phyloP scores from a whole-genome alignment of 2,329 filamentous ascomycete genomes.

The Fusarium sp. region DNA sequence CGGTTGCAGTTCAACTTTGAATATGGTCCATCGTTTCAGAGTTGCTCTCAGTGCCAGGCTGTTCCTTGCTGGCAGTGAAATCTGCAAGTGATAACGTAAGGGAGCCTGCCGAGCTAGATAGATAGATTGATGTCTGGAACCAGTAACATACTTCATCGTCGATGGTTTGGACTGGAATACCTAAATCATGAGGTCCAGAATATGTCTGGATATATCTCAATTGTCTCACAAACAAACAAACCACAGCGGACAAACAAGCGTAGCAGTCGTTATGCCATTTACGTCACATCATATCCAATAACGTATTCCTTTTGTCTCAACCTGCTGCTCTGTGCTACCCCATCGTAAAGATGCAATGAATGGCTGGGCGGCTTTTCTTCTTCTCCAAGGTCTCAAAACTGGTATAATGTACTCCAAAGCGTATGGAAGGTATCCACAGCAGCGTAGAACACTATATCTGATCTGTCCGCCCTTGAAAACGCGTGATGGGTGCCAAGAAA shows the following conservation, averaged over 20 bases:
- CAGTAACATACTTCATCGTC: neutral
- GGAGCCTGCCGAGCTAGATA: neutral
- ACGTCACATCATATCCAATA: constrained; percentile 25
- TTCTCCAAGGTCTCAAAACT: neutral
- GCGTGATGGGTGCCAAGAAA: constrained; percentile 32
- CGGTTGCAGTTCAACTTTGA: neutral
- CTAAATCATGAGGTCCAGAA: constrained; percentile 11
- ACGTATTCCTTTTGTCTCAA: constrained; percentile 6
- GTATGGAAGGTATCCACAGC: constrained; percentile 4
- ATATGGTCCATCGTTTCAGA: neutral
- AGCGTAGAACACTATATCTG: constrained; percentile 2
- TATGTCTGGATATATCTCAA: constrained; percentile 16
- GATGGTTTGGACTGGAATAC: constrained; percentile 3
- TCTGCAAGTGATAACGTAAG: neutral
- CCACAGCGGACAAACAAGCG: constrained; percentile 8
- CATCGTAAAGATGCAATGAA: no score
- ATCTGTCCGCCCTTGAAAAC: constrained; percentile 1
- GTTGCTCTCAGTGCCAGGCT: neutral
- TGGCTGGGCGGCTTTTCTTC: constrained; percentile 14
- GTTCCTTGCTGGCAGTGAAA: neutral
- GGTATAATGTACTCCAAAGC: neutral
- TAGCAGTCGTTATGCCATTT: constrained; percentile 23
- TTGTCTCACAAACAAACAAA: neutral
- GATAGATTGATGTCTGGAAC: neutral
- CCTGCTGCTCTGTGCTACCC: constrained; percentile 8